Evolutionary conservation across 2,329 filamentous ascomycete genomes (phyloP), one percentile per base, ranked within the genome.

Genomic region (Dactylellina sp.): DNA sequence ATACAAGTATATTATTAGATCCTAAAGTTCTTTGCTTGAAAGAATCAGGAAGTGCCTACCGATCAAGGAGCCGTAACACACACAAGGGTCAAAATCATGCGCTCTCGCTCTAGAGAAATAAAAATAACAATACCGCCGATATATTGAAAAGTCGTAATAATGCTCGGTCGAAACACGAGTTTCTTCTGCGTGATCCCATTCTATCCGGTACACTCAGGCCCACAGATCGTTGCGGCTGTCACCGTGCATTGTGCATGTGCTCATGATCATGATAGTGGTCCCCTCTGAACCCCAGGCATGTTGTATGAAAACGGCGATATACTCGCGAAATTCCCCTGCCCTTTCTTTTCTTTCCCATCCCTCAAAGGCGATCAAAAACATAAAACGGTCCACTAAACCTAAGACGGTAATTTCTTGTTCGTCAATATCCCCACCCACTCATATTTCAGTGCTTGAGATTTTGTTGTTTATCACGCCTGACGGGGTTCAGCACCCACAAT

Each of bases 341-440:
- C 18, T 65, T 64, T 62, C 16, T 64, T 64, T 47, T 56, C 50
- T 49, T 57, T 60, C 46, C 63, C 46, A 59, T 68, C 28, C 44
- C 42, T 42, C 50, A 44, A 16, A 59, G 37, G 53, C 63, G 16
- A 66, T 66, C 35, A 66, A 42, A 66, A 66, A 66, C 62, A 66
- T 66, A 59, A 57, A 66, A 66, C 62, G 62, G 62, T 25, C 24
- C 16, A 11, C 62, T 66, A 66, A 44, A 18, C 62, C 53, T 20
- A 66, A 59, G 24, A 44, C 7, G 55, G 62, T n/a, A 59, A 42
- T 59, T 42, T 35, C 22, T 37, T 46, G 35, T 24, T 25, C 25
- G n/a, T 57, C n/a, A 20, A 24, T 28, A 35, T 52, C 42, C 44
- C 44, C 62, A 59, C 50, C 57, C 39, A 55, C n/a, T 39, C 32